Evolutionary conservation across 176 grass and related monocot genomes (phyloP).

Genomic region (Hsuehochloa calcarea): DNA sequence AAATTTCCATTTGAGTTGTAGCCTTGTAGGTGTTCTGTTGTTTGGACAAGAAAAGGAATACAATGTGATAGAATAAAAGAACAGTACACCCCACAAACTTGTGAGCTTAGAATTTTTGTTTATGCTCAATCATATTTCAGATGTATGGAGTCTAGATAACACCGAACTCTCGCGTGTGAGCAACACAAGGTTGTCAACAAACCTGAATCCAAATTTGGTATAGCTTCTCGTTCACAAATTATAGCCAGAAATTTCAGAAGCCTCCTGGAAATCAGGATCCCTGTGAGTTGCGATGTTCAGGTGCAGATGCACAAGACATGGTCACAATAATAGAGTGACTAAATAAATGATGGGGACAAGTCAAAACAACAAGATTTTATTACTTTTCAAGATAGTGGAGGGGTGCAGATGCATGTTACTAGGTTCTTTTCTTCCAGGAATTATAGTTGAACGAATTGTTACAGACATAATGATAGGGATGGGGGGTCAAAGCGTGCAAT

Average conservation of each 20-base stretch:
- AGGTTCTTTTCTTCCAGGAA: background rate
- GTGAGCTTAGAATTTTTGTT: background rate
- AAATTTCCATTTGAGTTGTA: background rate
- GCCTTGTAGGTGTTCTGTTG: background rate
- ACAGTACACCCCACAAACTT: background rate
- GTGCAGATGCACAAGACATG: background rate
- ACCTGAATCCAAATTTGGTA: background rate
- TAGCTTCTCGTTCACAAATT: background rate
- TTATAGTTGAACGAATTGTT: background rate
- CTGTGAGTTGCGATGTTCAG: background rate
- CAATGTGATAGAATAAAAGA: background rate
- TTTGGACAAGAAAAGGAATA: background rate
- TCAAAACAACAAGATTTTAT: slow-evolving; percentile 20
- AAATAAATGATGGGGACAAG: slow-evolving; percentile 21
- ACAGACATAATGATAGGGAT: slow-evolving; percentile 16
- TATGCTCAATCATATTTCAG: background rate
- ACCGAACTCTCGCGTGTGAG: no score
- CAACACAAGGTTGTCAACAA: background rate
- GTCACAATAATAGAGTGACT: slow-evolving; percentile 27
- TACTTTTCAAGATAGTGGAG: slow-evolving; percentile 40
- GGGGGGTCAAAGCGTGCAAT: slow-evolving; percentile 37
- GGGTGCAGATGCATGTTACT: slow-evolving; percentile 37
- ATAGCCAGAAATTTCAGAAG: background rate
- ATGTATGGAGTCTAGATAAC: no score
- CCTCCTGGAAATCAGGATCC: background rate